Evolutionary conservation across 2,329 filamentous ascomycete species (phyloP).

Genomic region (Trichoderma arundinaceum): DNA sequence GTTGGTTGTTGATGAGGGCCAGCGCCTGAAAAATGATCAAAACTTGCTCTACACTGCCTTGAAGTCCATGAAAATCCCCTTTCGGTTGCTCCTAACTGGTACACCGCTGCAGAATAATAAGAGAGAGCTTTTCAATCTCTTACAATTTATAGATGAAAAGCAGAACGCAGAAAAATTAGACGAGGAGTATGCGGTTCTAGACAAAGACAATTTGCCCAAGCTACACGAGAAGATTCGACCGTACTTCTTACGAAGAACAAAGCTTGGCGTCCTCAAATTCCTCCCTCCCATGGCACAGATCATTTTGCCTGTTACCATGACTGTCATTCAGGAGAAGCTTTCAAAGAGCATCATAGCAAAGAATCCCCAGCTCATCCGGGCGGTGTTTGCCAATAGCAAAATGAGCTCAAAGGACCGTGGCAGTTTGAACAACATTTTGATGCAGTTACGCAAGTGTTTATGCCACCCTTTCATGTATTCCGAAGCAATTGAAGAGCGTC

Average conservation of each 20-base stretch:
- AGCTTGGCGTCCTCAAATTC: constrained; percentile 87
- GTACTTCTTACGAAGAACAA: constrained; percentile 76
- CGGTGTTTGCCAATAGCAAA: constrained; percentile 76
- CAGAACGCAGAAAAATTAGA: constrained; percentile 76
- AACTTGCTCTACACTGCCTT: constrained; percentile 80
- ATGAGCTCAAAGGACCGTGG: constrained; percentile 74
- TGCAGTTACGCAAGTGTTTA: constrained; percentile 92
- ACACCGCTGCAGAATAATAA: constrained; percentile 97
- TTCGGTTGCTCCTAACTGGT: constrained; percentile 84
- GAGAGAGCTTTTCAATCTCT: constrained; percentile 91
- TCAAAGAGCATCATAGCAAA: constrained; percentile 93
- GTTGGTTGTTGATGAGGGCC: constrained; percentile 91
- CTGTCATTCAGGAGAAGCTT: constrained; percentile 87
- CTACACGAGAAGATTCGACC: constrained; percentile 83
- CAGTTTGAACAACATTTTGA: constrained; percentile 89
- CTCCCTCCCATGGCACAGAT: constrained; percentile 93
- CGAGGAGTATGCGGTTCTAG: constrained; percentile 75
- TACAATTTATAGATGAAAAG: constrained; percentile 85
- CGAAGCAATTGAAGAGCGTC: constrained; percentile 83
- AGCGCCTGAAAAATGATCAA: constrained; percentile 91
- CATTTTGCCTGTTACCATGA: constrained; percentile 96
- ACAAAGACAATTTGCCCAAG: constrained; percentile 78
- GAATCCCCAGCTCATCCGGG: constrained; percentile 84
- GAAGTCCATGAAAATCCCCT: constrained; percentile 74
- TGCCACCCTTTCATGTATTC: constrained; percentile 98